These are phyloP conservation scores for Parmelia sp. DNA, from an alignment of 495 filamentous ascomycete species.

Conservation along the genomic window DNA sequence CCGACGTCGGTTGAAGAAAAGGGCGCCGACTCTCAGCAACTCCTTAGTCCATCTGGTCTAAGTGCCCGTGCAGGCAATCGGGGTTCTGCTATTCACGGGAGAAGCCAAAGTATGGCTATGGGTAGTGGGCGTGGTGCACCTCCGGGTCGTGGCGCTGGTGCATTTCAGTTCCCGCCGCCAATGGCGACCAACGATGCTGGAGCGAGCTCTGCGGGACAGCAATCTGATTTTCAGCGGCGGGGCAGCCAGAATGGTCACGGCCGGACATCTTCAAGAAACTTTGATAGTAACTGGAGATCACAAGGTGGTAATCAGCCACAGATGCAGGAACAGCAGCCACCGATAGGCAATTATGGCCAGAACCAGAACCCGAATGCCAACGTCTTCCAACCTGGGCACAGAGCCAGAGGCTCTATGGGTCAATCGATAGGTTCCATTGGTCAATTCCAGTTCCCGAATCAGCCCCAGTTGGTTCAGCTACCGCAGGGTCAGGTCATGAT, in stretches of 20 bases:
- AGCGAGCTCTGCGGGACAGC: constrained; percentile 42
- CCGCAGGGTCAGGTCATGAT: constrained; percentile 76
- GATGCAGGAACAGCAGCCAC: constrained; percentile 46
- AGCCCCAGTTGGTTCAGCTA: constrained; percentile 83
- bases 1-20: constrained; percentile 39
- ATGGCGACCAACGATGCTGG: constrained; percentile 48
- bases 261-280: constrained; percentile 80
- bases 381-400: constrained; percentile 88
- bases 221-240: constrained; percentile 64
- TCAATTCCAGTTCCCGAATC: constrained; percentile 83
- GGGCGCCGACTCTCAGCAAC: constrained; percentile 27
- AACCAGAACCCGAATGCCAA: constrained; percentile 47
- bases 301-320: constrained; percentile 60
- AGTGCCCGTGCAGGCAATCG: constrained; percentile 43
- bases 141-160: constrained; percentile 53
- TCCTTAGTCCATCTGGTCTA: constrained; percentile 16
- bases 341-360: constrained; percentile 62
- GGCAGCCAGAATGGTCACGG: constrained; percentile 64
- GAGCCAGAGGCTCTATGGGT: constrained; percentile 73
- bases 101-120: constrained; percentile 66
- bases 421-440: constrained; percentile 83
- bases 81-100: constrained; percentile 48
- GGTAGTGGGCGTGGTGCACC: constrained; percentile 50
- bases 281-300: constrained; percentile 96
- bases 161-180: constrained; percentile 62